Evolutionary conservation across 148 eudicot species (phyloP).

Genomic region (Arbutus unedo): DNA sequence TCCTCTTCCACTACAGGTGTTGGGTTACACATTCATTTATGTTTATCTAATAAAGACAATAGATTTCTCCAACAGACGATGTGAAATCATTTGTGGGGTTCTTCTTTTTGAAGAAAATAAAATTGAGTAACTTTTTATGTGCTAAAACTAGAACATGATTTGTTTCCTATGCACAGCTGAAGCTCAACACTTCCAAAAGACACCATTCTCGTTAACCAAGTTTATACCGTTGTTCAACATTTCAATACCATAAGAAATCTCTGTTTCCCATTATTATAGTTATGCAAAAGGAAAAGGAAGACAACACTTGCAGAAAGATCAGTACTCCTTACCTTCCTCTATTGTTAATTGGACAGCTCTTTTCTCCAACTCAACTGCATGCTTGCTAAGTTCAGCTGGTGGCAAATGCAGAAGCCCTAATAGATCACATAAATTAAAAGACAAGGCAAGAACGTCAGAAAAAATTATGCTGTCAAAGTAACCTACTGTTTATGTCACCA

Average conservation of each 20-base stretch:
- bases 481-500: not conserved
- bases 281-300: not conserved
- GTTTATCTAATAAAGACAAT: too few relatives aligned
- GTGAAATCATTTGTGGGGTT: too few relatives aligned
- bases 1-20: too few relatives aligned
- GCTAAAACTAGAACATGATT: too few relatives aligned
- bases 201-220: too few relatives aligned
- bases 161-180: too few relatives aligned
- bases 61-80: too few relatives aligned
- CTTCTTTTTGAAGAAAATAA: too few relatives aligned
- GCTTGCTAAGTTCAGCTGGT: slow-evolving; percentile 3
- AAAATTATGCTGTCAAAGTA: not conserved
- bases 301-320: not conserved
- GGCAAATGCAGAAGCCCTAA: slow-evolving; percentile 10
- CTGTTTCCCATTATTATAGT: not conserved
- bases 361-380: slow-evolving; percentile 1
- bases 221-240: too few relatives aligned
- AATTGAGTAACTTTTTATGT: too few relatives aligned
- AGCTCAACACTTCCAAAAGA: too few relatives aligned
- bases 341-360: slow-evolving; percentile 3
- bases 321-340: not conserved
- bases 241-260: not conserved
- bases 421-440: not conserved
- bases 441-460: not conserved
- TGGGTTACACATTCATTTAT: too few relatives aligned